These are phyloP conservation scores for Seminavis robusta DNA, from an alignment of 108 stramenopile species.

Conservation along the genomic window DNA sequence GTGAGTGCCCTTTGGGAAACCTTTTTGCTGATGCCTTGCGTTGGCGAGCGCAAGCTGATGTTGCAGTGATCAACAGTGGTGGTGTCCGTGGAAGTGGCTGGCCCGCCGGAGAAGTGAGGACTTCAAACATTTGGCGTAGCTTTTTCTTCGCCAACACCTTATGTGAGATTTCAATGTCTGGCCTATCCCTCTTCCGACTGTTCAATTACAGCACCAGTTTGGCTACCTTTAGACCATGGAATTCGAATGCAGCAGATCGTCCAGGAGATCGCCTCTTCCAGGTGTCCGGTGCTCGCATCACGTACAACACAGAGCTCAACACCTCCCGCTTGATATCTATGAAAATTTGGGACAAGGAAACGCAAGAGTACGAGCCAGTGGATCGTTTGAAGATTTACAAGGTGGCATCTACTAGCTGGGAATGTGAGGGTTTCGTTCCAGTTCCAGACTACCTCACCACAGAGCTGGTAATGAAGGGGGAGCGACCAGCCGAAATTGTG, in stretches of 20 bases:
- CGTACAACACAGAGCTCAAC: constrained; percentile 40
- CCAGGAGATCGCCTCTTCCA: constrained; percentile 38
- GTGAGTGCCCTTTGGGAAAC: constrained; percentile 48
- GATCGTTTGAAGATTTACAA: constrained; percentile 45
- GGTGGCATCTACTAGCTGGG: constrained; percentile 39
- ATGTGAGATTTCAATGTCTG: constrained; percentile 40
- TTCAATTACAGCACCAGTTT: constrained; percentile 38
- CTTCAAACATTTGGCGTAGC: constrained; percentile 34
- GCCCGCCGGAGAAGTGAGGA: constrained; percentile 37
- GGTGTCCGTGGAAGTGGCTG: constrained; percentile 45
- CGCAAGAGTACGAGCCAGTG: constrained; percentile 24
- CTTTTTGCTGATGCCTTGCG: constrained; percentile 47
- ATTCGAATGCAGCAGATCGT: constrained; percentile 5
- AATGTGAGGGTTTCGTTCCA: constrained; percentile 35
- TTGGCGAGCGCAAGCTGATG: constrained; percentile 38
- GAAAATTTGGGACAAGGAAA: constrained; percentile 30
- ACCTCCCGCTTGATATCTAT: constrained; percentile 13
- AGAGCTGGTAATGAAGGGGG: constrained; percentile 29
- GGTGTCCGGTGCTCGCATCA: constrained; percentile 41
- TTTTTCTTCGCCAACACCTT: constrained; percentile 39
- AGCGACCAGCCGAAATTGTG: constrained; percentile 18
- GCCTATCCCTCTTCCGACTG: constrained; percentile 31
- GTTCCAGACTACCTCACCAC: constrained; percentile 18
- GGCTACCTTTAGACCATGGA: constrained; percentile 31
- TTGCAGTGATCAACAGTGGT: constrained; percentile 36